Conservation (phyloP, 306 rosid genomes). For the Lotus japonicus region DNA sequence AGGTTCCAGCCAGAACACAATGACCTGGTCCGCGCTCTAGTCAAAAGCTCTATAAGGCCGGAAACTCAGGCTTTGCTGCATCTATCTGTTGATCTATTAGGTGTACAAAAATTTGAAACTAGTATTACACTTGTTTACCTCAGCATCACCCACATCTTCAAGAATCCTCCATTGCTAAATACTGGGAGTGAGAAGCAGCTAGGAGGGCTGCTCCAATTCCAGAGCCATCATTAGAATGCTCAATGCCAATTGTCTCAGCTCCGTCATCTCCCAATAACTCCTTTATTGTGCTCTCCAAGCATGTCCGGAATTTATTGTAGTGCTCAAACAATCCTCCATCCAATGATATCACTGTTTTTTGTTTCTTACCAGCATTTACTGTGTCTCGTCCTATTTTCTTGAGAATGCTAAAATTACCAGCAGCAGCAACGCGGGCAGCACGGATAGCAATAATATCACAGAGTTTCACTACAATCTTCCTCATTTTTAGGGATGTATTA, state of each 20-base stretch:
- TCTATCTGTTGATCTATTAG: slow-evolving; percentile 25
- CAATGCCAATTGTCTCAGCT: slow-evolving; percentile 45
- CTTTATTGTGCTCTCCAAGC: slow-evolving; percentile 69
- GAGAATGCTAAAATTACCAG: slow-evolving; percentile 73
- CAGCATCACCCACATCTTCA: slow-evolving; percentile 26
- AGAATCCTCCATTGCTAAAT: slow-evolving; percentile 51
- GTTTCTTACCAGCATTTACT: slow-evolving; percentile 55
- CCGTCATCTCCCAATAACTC: slow-evolving; percentile 78
- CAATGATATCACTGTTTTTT: slow-evolving; percentile 69
- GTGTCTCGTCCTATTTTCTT: slow-evolving; percentile 87
- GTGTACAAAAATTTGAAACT: slow-evolving; percentile 30
- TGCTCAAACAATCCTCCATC: slow-evolving; percentile 96
- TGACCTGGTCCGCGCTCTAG: slow-evolving; percentile 18
- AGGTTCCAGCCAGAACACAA: slow-evolving; percentile 21
- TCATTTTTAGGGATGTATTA: slow-evolving; percentile 60
- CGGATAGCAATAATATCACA: slow-evolving; percentile 81
- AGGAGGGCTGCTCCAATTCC: slow-evolving; percentile 94
- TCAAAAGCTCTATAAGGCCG: slow-evolving; percentile 25
- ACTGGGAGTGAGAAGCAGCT: slow-evolving; percentile 94
- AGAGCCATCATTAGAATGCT: slow-evolving; percentile 82
- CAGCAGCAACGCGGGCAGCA: slow-evolving; percentile 84
- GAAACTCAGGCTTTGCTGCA: slow-evolving; percentile 28
- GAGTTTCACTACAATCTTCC: slow-evolving; percentile 52
- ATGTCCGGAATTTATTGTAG: slow-evolving; percentile 59
- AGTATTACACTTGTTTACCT: slow-evolving; percentile 25